Evolutionary conservation across 2,329 filamentous ascomycete genomes (phyloP), one percentile per base, ranked within the genome.

Genomic region (Penicillium sp.): DNA sequence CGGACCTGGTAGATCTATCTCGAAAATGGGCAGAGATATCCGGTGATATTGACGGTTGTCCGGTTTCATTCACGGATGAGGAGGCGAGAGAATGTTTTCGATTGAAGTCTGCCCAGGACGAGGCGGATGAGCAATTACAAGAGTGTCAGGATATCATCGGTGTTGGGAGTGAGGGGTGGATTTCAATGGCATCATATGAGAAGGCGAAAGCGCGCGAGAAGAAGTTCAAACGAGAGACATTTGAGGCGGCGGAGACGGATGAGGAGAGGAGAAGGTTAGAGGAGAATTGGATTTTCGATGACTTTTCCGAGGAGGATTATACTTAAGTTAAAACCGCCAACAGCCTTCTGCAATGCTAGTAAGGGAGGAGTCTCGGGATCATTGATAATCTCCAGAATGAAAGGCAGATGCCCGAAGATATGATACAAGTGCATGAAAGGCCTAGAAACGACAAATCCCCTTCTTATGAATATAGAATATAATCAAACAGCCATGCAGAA

Each of bases 281-380:
- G 34, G 46, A 54, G 33, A 58, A 61, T 40, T 58, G 54, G 47
- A 55, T 55, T 21, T 57, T 60, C 26, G 52, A 58, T 26, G 55
- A 60, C 43, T 53, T 50, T 36, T 40, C 32, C 15, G 51, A 60
- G 49, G 40, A 49, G 4, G 45, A 52, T 13, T 60, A 56, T 40
- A 51, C 41, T n/a, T n/a, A n/a, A n/a, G n/a, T n/a, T n/a, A n/a
- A n/a, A n/a, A n/a, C n/a, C n/a, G n/a, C n/a, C n/a, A n/a, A n/a
- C n/a, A n/a, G n/a, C n/a, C n/a, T n/a, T n/a, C n/a, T n/a, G n/a
- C n/a, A n/a, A n/a, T n/a, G n/a, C n/a, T n/a, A n/a, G n/a, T n/a
- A n/a, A n/a, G n/a, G n/a, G n/a, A n/a, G n/a, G n/a, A n/a, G n/a
- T n/a, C n/a, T n/a, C n/a, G n/a, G n/a, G n/a, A n/a, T n/a, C n/a